These are phyloP conservation scores for Oryza glaberrima DNA, from an alignment of 176 grass and related monocot species.

Conservation along the genomic window DNA sequence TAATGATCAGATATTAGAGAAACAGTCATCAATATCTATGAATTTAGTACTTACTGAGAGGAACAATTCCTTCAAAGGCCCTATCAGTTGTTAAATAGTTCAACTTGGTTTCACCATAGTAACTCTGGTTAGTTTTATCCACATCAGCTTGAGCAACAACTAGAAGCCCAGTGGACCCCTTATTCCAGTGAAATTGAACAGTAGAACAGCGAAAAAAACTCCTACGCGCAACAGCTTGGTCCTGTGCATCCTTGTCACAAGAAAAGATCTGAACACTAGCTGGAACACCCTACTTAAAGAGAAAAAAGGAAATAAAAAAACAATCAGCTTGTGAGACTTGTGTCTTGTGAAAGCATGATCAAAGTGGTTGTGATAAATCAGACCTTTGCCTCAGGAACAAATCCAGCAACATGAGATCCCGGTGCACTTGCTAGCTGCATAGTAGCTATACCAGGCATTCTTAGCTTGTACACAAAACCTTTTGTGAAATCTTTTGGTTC, in stretches of 20 bases:
- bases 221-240: slow-evolving; percentile 73
- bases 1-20: slow-evolving; percentile 4
- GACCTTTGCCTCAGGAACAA: slow-evolving; percentile 85
- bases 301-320: background rate
- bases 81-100: slow-evolving; percentile 93
- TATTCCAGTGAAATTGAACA: slow-evolving; percentile 84
- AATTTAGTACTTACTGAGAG: slow-evolving; percentile 70
- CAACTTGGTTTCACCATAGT: slow-evolving; percentile 95
- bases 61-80: slow-evolving; percentile 86
- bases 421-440: slow-evolving; percentile 76
- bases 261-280: slow-evolving; percentile 90
- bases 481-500: slow-evolving; percentile 86
- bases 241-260: slow-evolving; percentile 75
- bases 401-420: slow-evolving; percentile 81
- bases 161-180: slow-evolving; percentile 76
- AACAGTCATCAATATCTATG: background rate
- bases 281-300: slow-evolving; percentile 71
- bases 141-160: slow-evolving; percentile 83
- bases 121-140: slow-evolving; percentile 99
- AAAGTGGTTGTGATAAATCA: slow-evolving; percentile 17
- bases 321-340: slow-evolving; percentile 11
- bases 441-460: slow-evolving; percentile 74
- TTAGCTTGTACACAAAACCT: slow-evolving; percentile 70
- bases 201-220: slow-evolving; percentile 91
- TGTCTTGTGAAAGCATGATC: slow-evolving; percentile 30